Conservation (phyloP, 768 basidiomycete genomes). For the Suillus placidus region DNA sequence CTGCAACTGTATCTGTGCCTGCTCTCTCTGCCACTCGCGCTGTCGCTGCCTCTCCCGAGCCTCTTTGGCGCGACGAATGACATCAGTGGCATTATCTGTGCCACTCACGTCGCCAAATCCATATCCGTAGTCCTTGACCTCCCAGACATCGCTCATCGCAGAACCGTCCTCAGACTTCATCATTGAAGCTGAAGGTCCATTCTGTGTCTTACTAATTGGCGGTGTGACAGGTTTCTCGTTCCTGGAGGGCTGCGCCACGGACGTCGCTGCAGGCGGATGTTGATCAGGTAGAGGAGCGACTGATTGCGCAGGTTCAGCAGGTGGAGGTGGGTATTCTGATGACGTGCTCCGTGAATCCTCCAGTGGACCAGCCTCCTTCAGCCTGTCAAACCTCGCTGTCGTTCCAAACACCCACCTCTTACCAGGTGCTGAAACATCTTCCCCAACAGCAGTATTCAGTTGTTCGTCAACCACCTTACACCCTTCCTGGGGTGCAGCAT, state of each 20-base stretch:
- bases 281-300: not conserved
- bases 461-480: not conserved
- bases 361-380: not conserved
- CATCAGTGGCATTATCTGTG: slow-evolving; percentile 34
- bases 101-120: slow-evolving; percentile 58
- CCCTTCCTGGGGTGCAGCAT: slow-evolving; percentile 5
- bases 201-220: not conserved
- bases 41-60: slow-evolving; percentile 28
- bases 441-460: not conserved
- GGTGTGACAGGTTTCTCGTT: not conserved
- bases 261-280: not conserved
- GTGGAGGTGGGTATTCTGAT: slow-evolving; percentile 1
- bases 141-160: slow-evolving; percentile 43
- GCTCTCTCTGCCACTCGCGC: slow-evolving; percentile 17
- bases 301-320: not conserved
- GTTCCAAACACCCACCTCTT: slow-evolving; percentile 64
- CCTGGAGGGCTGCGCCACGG: not conserved
- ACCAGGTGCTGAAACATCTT: slow-evolving; percentile 17
- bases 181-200: slow-evolving; percentile 10
- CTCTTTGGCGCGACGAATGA: slow-evolving; percentile 33
- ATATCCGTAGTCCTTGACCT: slow-evolving; percentile 64
- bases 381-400: slow-evolving; percentile 26
- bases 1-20: slow-evolving; percentile 17
- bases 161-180: slow-evolving; percentile 21
- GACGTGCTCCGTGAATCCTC: not conserved